Evolutionary conservation across 495 filamentous ascomycete genomes (phyloP).

Genomic region (Xylaria sp.): DNA sequence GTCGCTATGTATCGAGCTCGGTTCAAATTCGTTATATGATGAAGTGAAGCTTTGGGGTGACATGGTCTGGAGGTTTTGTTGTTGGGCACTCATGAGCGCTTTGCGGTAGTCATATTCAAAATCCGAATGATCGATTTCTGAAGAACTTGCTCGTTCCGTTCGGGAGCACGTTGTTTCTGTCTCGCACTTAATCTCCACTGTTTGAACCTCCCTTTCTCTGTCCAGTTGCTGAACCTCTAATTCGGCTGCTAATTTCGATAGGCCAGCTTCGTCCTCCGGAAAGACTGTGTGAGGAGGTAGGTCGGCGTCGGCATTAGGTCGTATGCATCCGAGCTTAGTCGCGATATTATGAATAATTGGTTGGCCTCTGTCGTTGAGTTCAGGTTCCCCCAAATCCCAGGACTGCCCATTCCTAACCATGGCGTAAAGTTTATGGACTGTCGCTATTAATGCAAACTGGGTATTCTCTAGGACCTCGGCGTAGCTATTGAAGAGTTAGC

Average conservation of each 20-base stretch:
- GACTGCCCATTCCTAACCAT: slow-evolving; percentile 62
- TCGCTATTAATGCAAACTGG: slow-evolving; percentile 62
- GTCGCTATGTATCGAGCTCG: slow-evolving; percentile 41
- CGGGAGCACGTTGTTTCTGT: slow-evolving; percentile 44
- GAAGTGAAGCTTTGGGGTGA: slow-evolving; percentile 52
- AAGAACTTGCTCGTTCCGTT: slow-evolving; percentile 58
- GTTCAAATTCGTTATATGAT: slow-evolving; percentile 52
- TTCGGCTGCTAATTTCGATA: slow-evolving; percentile 57
- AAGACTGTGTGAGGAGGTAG: slow-evolving; percentile 60
- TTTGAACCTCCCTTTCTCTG: slow-evolving; percentile 38
- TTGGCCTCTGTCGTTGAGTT: slow-evolving; percentile 62
- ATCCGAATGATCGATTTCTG: slow-evolving; percentile 59
- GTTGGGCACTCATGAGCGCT: slow-evolving; percentile 42
- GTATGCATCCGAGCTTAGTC: slow-evolving; percentile 62
- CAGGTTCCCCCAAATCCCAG: slow-evolving; percentile 63
- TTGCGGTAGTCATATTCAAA: slow-evolving; percentile 58
- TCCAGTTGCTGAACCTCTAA: slow-evolving; percentile 53
- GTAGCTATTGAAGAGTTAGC: slow-evolving; percentile 50
- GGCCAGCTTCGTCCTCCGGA: slow-evolving; percentile 59
- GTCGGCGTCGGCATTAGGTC: slow-evolving; percentile 60
- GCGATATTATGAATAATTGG: slow-evolving; percentile 65
- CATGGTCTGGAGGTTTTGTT: slow-evolving; percentile 48
- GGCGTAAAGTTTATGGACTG: slow-evolving; percentile 63
- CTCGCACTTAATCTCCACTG: slow-evolving; percentile 44
- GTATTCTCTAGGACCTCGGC: slow-evolving; percentile 66